Percentiles rank a stretch among this genome's conserved stretches.
phyloP scores from a whole-genome alignment of 305 asterid genomes.

The Coffea humblotiana region DNA sequence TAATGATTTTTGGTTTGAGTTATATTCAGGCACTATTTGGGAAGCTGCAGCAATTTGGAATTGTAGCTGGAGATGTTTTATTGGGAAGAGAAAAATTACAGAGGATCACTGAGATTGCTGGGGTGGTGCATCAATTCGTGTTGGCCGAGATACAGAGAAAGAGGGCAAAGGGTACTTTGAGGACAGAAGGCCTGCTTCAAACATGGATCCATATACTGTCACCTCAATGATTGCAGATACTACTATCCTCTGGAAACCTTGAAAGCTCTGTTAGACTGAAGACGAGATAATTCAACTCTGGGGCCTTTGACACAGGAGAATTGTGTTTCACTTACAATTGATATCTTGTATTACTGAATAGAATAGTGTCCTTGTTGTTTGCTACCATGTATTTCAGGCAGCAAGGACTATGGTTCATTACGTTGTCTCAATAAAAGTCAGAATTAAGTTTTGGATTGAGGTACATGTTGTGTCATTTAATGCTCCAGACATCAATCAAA shows the following conservation, averaged over 20 bases:
- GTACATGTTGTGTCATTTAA: too few species aligned
- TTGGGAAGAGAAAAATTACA: slow-evolving; percentile 91
- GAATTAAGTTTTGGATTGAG: too few species aligned
- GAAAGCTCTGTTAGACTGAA: background rate
- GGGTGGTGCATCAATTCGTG: slow-evolving; percentile 82
- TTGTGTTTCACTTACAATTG: background rate
- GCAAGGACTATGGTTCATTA: slow-evolving; percentile 10
- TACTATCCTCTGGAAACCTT: slow-evolving; percentile 54
- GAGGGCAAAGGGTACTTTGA: slow-evolving; percentile 95
- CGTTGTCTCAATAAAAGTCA: too few species aligned
- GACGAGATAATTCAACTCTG: slow-evolving; percentile 12
- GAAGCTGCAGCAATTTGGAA: slow-evolving; percentile 88
- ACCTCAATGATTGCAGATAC: slow-evolving; percentile 91
- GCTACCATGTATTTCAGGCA: background rate
- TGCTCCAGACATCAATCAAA: too few species aligned
- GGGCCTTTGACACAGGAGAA: slow-evolving; percentile 18
- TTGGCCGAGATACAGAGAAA: slow-evolving; percentile 83
- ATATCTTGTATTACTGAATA: background rate
- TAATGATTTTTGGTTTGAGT: background rate
- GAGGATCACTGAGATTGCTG: slow-evolving; percentile 95
- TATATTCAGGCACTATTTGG: slow-evolving; percentile 83
- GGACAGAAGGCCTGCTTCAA: slow-evolving; percentile 89
- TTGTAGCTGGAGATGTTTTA: slow-evolving; percentile 93
- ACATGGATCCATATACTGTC: slow-evolving; percentile 84
- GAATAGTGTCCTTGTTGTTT: background rate